Conservation (phyloP, 2,329 filamentous ascomycete species). For the Ceratocystis variospora region DNA sequence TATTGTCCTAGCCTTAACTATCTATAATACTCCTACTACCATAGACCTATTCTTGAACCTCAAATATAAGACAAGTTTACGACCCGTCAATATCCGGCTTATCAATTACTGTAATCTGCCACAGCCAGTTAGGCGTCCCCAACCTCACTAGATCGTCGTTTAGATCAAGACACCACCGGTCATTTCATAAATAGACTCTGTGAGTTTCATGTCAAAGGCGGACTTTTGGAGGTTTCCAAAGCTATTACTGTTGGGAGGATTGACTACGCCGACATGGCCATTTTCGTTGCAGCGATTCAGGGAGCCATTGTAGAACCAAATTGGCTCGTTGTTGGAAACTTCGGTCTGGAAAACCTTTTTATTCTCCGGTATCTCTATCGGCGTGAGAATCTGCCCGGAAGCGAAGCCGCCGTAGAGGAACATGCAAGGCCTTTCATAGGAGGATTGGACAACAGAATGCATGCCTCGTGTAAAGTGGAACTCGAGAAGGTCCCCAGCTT, state of each 20-base stretch:
- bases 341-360: conserved; percentile 28
- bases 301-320: conserved; percentile 4
- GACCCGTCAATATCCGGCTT: too few relatives aligned
- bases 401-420: conserved; percentile 23
- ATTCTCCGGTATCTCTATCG: not conserved
- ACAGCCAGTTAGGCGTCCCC: too few relatives aligned
- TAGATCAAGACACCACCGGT: too few relatives aligned
- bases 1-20: too few relatives aligned
- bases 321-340: conserved; percentile 7
- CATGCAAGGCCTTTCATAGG: conserved; percentile 32
- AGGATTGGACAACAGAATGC: conserved; percentile 10
- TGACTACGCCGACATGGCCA: conserved; percentile 17
- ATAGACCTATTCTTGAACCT: too few relatives aligned
- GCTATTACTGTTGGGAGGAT: conserved; percentile 15
- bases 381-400: not conserved
- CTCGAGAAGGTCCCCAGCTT: not conserved
- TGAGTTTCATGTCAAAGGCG: too few relatives aligned
- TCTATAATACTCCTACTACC: too few relatives aligned
- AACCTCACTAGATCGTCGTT: too few relatives aligned
- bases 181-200: too few relatives aligned
- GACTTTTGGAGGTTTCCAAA: too few relatives aligned
- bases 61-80: too few relatives aligned
- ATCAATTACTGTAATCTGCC: too few relatives aligned
- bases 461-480: not conserved
- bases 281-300: conserved; percentile 22